Base-by-base conservation (phyloP, 2,329 filamentous ascomycete species). In the Beauveria asiatica region DNA sequence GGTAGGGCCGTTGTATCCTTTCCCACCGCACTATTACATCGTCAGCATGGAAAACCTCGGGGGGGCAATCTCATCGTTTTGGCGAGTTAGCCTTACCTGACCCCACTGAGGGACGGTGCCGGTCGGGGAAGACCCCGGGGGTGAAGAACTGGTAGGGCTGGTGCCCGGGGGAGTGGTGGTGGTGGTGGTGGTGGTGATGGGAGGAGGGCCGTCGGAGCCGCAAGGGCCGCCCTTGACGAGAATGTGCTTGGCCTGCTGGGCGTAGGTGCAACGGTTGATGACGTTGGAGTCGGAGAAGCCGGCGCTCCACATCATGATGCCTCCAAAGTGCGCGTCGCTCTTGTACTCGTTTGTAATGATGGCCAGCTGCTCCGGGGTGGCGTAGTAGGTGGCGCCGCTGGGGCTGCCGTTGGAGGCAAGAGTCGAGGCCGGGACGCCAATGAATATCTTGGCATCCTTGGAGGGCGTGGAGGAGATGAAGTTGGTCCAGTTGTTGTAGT, bases 231-330 rank as follows among this genome's bases (percentile, higher is more conserved):
- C 61, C 13, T 30, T 62, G 51, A 48, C 37, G 21, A 76, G 64
- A 57, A 77, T 76, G 5, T 63, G 67, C 65, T 74, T 71, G 3
- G 68, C 72, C 61, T 74, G 61, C 63, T 77, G 74, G n/a, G 73
- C 73, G 60, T 74, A 77, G 17, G 67, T 77, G 66, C 74, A 76
- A 3, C 72, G 72, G 61, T 75, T 68, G 56, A 60, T 64, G 41
- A 65, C 64, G 41, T 67, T 66, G 19, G 57, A 67, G 64, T 77
- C 75, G 1, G 73, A 75, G 61, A 74, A 76, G 1, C 72, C 74
- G 9, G 75, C 74, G 25, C 69, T 69, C 74, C 75, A 77, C 70
- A 76, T 72, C 74, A 75, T 74, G 60, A 75, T 64, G 23, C 73
- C 72, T 13, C 72, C 72, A 57, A 74, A 73, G 16, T 69, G 64